phyloP scores from a whole-genome alignment of 2,329 filamentous ascomycete species.

The Lecanosticta acicola region DNA sequence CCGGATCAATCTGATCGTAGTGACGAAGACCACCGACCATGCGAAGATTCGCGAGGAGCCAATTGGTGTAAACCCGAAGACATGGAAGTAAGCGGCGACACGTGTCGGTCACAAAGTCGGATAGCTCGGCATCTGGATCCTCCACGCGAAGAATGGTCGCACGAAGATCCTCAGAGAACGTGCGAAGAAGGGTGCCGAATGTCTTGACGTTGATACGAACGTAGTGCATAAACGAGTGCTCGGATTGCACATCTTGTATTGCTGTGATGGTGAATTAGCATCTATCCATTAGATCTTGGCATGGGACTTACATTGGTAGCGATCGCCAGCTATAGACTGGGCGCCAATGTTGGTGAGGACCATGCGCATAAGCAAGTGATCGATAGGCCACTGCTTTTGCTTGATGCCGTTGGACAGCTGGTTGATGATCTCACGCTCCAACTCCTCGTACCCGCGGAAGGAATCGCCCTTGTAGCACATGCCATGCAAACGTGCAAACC shows the following conservation, averaged over 20 bases:
- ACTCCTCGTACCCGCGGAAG: conserved; percentile 69
- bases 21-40: conserved; percentile 51
- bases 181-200: conserved; percentile 64
- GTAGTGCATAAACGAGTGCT: conserved; percentile 53
- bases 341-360: conserved; percentile 81
- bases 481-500: conserved; percentile 83
- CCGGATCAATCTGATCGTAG: conserved; percentile 50
- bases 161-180: conserved; percentile 65
- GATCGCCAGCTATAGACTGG: conserved; percentile 63
- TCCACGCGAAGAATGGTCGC: conserved; percentile 38
- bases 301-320: conserved; percentile 49
- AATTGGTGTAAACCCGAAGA: conserved; percentile 62
- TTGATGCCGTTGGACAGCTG: conserved; percentile 70
- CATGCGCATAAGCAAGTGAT: conserved; percentile 67
- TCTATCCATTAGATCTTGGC: neutral
- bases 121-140: conserved; percentile 42
- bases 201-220: conserved; percentile 73
- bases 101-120: conserved; percentile 18
- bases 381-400: conserved; percentile 54
- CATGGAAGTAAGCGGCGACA: conserved; percentile 54
- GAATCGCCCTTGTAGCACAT: conserved; percentile 72
- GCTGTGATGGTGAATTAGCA: conserved; percentile 3
- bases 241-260: conserved; percentile 26
- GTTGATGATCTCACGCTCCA: conserved; percentile 79
- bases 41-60: conserved; percentile 54